Evolutionary conservation across 2,329 filamentous ascomycete species (phyloP), one percentile per base, ranked within the genome.

Genomic region (Laburnicola sp.): DNA sequence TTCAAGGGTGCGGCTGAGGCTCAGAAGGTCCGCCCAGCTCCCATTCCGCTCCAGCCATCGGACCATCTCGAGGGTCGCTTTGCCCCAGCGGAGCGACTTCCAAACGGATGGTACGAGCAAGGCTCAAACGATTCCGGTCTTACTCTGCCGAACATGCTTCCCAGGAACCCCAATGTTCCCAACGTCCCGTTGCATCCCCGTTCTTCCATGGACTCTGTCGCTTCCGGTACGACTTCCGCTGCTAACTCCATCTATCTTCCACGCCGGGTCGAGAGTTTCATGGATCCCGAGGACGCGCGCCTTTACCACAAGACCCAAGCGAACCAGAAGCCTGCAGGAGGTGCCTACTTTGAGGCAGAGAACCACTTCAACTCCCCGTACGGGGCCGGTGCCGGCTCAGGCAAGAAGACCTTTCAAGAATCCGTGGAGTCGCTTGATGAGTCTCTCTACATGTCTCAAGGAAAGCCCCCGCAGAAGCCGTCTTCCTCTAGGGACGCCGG

Each of bases 21-120:
- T 6, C 73, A 77, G 23, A 74, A 71, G 49, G 69, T 74, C 27
- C 65, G 83, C 55, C 62, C 79, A 74, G 64, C 77, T 70, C 59
- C 80, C 66, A 73, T 87, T 71, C 78, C 83, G 72, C 77, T 96
- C 22, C 83, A 87, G 59, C 92, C 93, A 0, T 86, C 88, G 0
- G 82, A 86, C 57, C 82, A 83, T 51, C 75, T 96, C 32, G 87
- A 93, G 62, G 16, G 91, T 50, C 85, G 86, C 56, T 96, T 97
- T 66, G 83, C 87, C 2, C 84, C 86, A 6, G 83, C 88, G 2
- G 82, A 88, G 65, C 81, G 82, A 62, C 81, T 86, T 31, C 79
- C 85, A 8, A 83, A 84, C 45, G 87, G 87, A 25, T 86, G 83
- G 73, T 92, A 91, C 68, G 77, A 82, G 54, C 85, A 90, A 65